These are phyloP conservation scores for Digitaria exilis DNA, from an alignment of 202 grass and related monocot genomes.

Conservation along the genomic window DNA sequence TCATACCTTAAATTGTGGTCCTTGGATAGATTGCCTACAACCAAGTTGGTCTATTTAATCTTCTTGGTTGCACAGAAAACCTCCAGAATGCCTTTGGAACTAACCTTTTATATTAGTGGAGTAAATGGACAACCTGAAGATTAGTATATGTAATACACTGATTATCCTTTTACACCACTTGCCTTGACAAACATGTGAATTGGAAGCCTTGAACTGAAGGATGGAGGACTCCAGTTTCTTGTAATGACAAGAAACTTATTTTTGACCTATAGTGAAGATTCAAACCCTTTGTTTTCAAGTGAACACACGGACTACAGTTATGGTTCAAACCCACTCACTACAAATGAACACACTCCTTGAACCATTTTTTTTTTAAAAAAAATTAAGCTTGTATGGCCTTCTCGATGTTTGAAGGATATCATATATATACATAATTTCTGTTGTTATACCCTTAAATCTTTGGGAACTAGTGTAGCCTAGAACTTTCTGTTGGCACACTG, in stretches of 20 bases:
- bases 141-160: not conserved
- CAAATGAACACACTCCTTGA: not conserved
- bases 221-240: not conserved
- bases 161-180: slow-evolving; percentile 8
- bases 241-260: not conserved
- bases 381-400: not conserved
- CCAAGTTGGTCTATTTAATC: not conserved
- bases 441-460: not conserved
- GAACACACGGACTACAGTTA: not conserved
- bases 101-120: not conserved
- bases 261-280: not conserved
- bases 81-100: not conserved
- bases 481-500: not conserved
- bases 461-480: not conserved
- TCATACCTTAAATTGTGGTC: not conserved
- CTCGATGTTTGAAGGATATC: not conserved
- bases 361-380: not conserved
- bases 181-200: not conserved
- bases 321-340: not conserved
- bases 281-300: not conserved
- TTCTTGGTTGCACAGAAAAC: not conserved
- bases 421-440: slow-evolving; percentile 7
- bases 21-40: not conserved
- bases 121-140: not conserved
- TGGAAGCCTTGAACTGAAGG: slow-evolving; percentile 5